Percentiles rank a stretch among this genome's conserved stretches.
These are phyloP conservation scores for Sclerotiophoma versabilis DNA, from an alignment of 2,329 filamentous ascomycete species.

Conservation along the genomic window DNA sequence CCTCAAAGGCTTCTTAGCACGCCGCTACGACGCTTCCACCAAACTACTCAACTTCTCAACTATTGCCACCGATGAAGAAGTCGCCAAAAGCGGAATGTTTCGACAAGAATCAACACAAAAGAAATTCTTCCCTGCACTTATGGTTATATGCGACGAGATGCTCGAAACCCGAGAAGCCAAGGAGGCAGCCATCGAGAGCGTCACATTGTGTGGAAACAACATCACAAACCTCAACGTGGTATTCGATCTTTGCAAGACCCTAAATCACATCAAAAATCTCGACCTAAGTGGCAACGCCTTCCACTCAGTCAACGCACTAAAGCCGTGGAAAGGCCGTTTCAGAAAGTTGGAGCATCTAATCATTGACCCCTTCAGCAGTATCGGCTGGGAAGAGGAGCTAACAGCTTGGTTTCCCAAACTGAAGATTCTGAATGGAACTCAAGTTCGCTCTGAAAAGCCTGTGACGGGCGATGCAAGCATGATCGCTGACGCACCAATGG, in stretches of 20 bases:
- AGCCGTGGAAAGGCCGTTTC: slow-evolving; percentile 81
- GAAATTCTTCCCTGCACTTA: slow-evolving; percentile 91
- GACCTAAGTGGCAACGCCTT: slow-evolving; percentile 88
- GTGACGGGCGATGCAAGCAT: slow-evolving; percentile 31
- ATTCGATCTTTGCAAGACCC: slow-evolving; percentile 76
- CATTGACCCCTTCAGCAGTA: slow-evolving; percentile 57
- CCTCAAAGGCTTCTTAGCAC: slow-evolving; percentile 73
- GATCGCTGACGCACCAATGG: slow-evolving; percentile 32
- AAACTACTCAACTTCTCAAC: slow-evolving; percentile 87
- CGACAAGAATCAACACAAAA: slow-evolving; percentile 72
- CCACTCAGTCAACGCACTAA: slow-evolving; percentile 69
- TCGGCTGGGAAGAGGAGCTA: slow-evolving; percentile 70
- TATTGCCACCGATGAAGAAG: slow-evolving; percentile 73
- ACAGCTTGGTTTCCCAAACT: slow-evolving; percentile 84
- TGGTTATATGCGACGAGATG: slow-evolving; percentile 80
- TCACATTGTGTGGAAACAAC: slow-evolving; percentile 82
- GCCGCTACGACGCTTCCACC: slow-evolving; percentile 72
- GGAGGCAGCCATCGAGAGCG: slow-evolving; percentile 78
- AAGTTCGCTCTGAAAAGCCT: slow-evolving; percentile 74
- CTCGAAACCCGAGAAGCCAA: slow-evolving; percentile 78
- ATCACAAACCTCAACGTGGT: slow-evolving; percentile 76
- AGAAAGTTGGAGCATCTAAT: slow-evolving; percentile 80
- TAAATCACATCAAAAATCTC: slow-evolving; percentile 86
- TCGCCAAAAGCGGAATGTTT: slow-evolving; percentile 79
- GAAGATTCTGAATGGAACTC: slow-evolving; percentile 75